phyloP scores from a whole-genome alignment of 768 basidiomycete species.

The Hirschioporus abietinus region DNA sequence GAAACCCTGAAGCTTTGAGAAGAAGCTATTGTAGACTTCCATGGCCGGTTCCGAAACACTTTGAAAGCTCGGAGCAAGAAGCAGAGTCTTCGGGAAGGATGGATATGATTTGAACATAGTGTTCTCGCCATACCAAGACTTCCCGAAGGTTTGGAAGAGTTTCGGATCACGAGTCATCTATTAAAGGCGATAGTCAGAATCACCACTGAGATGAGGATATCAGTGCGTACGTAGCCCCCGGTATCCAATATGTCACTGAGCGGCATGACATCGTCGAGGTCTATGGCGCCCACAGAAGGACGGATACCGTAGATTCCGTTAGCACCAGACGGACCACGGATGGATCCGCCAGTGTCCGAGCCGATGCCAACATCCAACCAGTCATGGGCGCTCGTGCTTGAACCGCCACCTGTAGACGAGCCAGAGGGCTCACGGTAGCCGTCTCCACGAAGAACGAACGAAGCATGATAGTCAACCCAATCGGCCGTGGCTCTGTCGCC shows the following conservation, averaged over 20 bases:
- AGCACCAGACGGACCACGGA: constrained; percentile 26
- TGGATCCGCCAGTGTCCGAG: constrained; percentile 27
- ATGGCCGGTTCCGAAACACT: constrained; percentile 16
- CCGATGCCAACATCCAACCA: constrained; percentile 27
- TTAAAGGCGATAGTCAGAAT: not conserved
- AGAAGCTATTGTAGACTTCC: constrained; percentile 22
- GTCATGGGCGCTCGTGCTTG: constrained; percentile 20
- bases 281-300: constrained; percentile 24
- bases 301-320: constrained; percentile 23
- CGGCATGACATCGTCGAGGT: constrained; percentile 26
- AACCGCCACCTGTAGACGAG: constrained; percentile 24
- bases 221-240: not conserved
- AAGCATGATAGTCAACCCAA: constrained; percentile 27
- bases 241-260: constrained; percentile 14
- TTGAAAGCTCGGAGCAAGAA: constrained; percentile 20
- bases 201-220: not conserved
- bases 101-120: constrained; percentile 19
- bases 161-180: constrained; percentile 22
- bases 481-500: constrained; percentile 28
- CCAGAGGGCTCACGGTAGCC: constrained; percentile 27
- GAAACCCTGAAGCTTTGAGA: constrained; percentile 23
- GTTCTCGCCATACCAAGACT: constrained; percentile 25
- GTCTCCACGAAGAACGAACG: constrained; percentile 28
- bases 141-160: constrained; percentile 20
- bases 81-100: constrained; percentile 22